Percentiles rank a stretch among this genome's conserved stretches.
Evolutionary conservation across 257 asterid genomes (phyloP).

Genomic region (Pogostemon cablin): DNA sequence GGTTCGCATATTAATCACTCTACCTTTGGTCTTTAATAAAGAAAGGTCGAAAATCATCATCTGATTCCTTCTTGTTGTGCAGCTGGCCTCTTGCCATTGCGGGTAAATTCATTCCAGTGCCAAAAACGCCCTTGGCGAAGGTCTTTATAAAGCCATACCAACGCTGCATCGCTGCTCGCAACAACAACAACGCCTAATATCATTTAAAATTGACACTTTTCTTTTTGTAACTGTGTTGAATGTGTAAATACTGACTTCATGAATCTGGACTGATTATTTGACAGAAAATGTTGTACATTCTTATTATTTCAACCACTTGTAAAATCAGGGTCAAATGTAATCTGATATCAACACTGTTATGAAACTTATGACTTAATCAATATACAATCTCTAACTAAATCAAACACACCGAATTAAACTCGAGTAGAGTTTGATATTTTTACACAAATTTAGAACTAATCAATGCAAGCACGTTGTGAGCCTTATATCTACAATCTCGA

Average conservation of each 20-base stretch:
- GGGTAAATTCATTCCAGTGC: constrained; percentile 85
- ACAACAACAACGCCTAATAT: constrained; percentile 31
- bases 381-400: neutral
- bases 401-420: constrained; percentile 14
- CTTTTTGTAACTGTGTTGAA: constrained; percentile 15
- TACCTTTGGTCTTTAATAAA: neutral
- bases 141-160: constrained; percentile 73
- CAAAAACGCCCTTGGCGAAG: constrained; percentile 80
- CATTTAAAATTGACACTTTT: constrained; percentile 12
- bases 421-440: too few species aligned
- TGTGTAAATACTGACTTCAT: constrained; percentile 28
- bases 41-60: neutral
- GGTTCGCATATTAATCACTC: constrained; percentile 43
- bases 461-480: too few species aligned
- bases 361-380: neutral
- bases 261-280: constrained; percentile 31
- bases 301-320: constrained; percentile 19
- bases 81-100: constrained; percentile 95
- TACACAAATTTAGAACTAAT: too few species aligned
- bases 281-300: constrained; percentile 12
- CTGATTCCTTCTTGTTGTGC: constrained; percentile 34
- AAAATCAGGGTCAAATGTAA: neutral
- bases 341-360: neutral
- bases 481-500: too few species aligned
- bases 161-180: constrained; percentile 62